Evolutionary conservation across 2,329 filamentous ascomycete species (phyloP), one percentile per base, ranked within the genome.

Genomic region (Colletotrichum orchidophilum): DNA sequence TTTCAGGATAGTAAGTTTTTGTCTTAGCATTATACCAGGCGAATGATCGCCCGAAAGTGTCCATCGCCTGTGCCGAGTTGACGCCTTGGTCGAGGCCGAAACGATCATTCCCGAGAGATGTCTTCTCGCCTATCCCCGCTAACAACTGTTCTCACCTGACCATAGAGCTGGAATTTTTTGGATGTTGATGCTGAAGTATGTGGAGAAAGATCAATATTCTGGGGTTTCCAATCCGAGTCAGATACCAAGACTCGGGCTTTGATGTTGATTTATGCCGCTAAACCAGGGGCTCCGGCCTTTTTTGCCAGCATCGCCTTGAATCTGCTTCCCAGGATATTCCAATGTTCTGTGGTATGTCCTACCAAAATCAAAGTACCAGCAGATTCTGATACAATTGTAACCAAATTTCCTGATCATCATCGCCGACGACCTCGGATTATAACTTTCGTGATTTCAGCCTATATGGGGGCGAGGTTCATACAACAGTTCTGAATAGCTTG

Each of bases 21-120:
- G 70, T 73, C 7, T 35, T 70, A 73, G 21, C 65, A 55, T 80
- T 73, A 49, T 76, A 79, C 7, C 68, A 65, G 15, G 80, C 81
- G 65, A 83, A 82, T 27, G 78, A 73, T 39, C 63, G 71, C 4
- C 74, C 73, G 65, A 82, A 83, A 27, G 78, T 71, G 12, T 75
- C 73, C 81, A 83, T 83, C 18, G 81, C 77, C 66, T 83, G 80
- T 1, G 78, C 80, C 2, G 78, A 80, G 11, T 77, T 74, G 73
- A 81, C 81, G 9, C 76, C 81, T 55, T 78, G 79, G 69, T 83
- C 82, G 33, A 83, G 80, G 59, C 81, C 80, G 76, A 82, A 83
- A 72, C 82, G 39, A n/a, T 46, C 15, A 18, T 46, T 46, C 39
- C 39, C 39, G 18, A 3, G 39, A 46, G 21, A 21, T 3, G 11